Evolutionary conservation across 768 basidiomycete species (phyloP), one percentile per base, ranked within the genome.

Genomic region (Lentinula sp.): DNA sequence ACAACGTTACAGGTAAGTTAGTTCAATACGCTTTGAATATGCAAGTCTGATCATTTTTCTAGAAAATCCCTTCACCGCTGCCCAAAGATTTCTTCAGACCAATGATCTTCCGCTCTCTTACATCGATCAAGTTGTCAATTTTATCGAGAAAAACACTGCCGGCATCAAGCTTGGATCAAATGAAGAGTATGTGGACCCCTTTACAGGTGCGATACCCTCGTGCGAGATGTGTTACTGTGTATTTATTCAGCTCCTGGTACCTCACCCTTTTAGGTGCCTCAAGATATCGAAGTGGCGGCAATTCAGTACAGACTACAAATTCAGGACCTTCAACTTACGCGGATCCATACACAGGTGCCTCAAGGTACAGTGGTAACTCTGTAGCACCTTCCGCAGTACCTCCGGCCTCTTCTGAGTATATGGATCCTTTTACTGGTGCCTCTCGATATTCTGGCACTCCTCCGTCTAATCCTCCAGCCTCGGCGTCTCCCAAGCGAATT

Each of bases 41-140:
- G 15, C 28, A 3, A 18, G 20, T 32, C 55, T 33, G 62, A 13
- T 45, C 46, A 6, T 52, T 43, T n/a, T 28, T 53, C 0, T 67
- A 97, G 95, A 98, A 66, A 98, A 98, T 72, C 90, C 95, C 0
- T 98, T 86, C 73, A 71, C 77, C 10, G 95, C 93, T 6, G 97
- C 97, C 0, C 91, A 95, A 70, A 84, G 84, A 28, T 99, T 98
- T 80, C 74, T 98, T 49, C 78, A 87, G 61, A 77, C 77, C 54
- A 90, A 99, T 69, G 90, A 98, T 41, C 81, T 99, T 6, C 90
- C 97, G 0, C 67, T 85, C 63, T 79, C 78, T 4, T 95, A 98
- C 69, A 75, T 93, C 28, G 95, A 98, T 66, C 83, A 98, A 72
- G 90, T 99, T 13, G 95, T 91, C 33, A 79, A 80, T 59, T 98